Conservation (phyloP, 208 protist species). For the Lotmaria passim region DNA sequence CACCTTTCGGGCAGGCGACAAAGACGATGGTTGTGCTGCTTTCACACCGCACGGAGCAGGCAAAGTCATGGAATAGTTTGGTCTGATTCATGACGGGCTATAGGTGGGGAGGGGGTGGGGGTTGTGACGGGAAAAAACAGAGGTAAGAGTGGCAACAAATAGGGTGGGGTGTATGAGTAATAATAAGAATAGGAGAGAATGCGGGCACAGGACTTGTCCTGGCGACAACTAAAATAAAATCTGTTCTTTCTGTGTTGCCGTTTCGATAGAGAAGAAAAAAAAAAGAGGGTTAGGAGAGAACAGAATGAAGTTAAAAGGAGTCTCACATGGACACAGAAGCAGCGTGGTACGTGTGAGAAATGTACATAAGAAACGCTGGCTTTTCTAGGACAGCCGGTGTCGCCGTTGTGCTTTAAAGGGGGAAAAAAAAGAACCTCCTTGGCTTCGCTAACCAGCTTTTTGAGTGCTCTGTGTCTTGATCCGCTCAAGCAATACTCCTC, state of each 20-base stretch:
- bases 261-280: slow-evolving; percentile 4
- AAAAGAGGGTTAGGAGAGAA: not conserved
- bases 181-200: too few relatives aligned
- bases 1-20: slow-evolving; percentile 56
- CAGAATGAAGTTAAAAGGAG: not conserved
- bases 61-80: slow-evolving; percentile 57
- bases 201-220: not conserved
- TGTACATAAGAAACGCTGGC: too few relatives aligned
- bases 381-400: too few relatives aligned
- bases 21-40: slow-evolving; percentile 60
- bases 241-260: too few relatives aligned
- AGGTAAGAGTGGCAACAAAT: slow-evolving; percentile 21
- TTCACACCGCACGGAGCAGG: slow-evolving; percentile 62
- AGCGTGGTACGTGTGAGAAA: too few relatives aligned
- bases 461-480: too few relatives aligned
- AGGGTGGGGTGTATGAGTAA: not conserved
- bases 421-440: too few relatives aligned
- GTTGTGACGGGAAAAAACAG: slow-evolving; percentile 25
- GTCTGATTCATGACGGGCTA: slow-evolving; percentile 40
- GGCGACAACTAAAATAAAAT: not conserved
- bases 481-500: too few relatives aligned
- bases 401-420: too few relatives aligned
- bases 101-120: too few relatives aligned
- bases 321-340: too few relatives aligned
- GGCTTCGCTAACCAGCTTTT: too few relatives aligned